Base-by-base conservation (phyloP, 2,329 filamentous ascomycete species). In the Rutstroemia sydowiana region DNA sequence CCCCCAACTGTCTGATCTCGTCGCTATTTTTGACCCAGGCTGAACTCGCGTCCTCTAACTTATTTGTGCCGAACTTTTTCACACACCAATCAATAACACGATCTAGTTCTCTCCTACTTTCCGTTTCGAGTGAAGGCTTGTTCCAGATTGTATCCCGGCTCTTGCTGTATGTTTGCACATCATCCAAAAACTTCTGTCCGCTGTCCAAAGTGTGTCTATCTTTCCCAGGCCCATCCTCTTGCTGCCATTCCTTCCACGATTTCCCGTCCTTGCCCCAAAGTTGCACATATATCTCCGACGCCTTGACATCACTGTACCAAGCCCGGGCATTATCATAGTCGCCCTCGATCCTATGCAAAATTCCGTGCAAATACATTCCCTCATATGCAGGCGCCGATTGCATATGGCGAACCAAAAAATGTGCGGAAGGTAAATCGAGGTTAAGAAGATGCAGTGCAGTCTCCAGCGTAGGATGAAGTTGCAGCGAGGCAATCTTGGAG, bases 321-420 rank as follows among this genome's bases (percentile, higher is more conserved):
- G 70, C 69, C 31, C 71, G 59, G 6, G 73, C 69, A 55, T 78
- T 76, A 21, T 70, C 64, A 48, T 73, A 70, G 51, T 77, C 75
- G 3, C 75, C 74, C 61, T 78, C 75, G 23, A 75, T 67, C 1
- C 74, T 66, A 52, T 77, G 74, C 54, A 79, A 59, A 13, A 78
- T 71, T 3, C 71, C 70, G 55, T 77, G 75, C 1, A 76, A 65
- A 36, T 73, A 70, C 75, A 78, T 78, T 14, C 70, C 72, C 55
- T 77, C 75, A 37, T 67, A 67, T 0, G 72, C 71, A 0, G 75
- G 75, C 13, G 68, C 60, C 8, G 70, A 68, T 61, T 76, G 71
- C 73, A 77, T 76, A 57, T 78, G 73, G 1, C 75, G 69, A 21
- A 74, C 67, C 1, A 78, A 67, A 60, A 78, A 78, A 61, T 79